These are phyloP conservation scores for Hordeum pubiflorum DNA, from an alignment of 202 grass and related monocot genomes.

Conservation along the genomic window DNA sequence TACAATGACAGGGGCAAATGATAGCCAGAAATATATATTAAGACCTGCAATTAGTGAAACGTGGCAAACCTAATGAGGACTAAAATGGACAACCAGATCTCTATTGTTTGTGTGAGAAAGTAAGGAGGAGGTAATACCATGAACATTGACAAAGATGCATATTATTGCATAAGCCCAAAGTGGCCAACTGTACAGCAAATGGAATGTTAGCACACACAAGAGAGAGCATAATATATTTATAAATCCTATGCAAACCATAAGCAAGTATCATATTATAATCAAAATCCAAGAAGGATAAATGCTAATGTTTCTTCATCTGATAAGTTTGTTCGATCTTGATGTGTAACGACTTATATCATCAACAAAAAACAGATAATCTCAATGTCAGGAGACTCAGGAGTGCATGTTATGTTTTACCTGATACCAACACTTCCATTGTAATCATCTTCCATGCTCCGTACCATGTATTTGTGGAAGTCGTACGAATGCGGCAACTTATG, in stretches of 20 bases:
- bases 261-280: background rate
- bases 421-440: constrained; percentile 82
- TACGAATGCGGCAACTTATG: constrained; percentile 82
- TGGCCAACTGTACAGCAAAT: constrained; percentile 72
- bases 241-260: background rate
- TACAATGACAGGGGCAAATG: constrained; percentile 75
- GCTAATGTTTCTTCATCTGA: background rate
- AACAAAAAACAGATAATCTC: background rate
- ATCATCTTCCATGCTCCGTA: constrained; percentile 98
- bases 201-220: constrained; percentile 18
- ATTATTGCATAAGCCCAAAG: constrained; percentile 85
- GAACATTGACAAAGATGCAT: constrained; percentile 85
- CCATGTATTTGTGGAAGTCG: constrained; percentile 97
- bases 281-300: background rate
- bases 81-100: background rate
- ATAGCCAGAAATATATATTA: constrained; percentile 99
- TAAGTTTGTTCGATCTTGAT: background rate
- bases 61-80: background rate
- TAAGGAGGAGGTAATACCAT: constrained; percentile 38
- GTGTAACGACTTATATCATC: background rate
- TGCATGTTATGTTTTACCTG: constrained; percentile 41
- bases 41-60: constrained; percentile 53
- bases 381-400: background rate
- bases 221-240: background rate
- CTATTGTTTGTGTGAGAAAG: background rate